phyloP scores from a whole-genome alignment of 176 grass and related monocot species.

The Oryza rufipogon region DNA sequence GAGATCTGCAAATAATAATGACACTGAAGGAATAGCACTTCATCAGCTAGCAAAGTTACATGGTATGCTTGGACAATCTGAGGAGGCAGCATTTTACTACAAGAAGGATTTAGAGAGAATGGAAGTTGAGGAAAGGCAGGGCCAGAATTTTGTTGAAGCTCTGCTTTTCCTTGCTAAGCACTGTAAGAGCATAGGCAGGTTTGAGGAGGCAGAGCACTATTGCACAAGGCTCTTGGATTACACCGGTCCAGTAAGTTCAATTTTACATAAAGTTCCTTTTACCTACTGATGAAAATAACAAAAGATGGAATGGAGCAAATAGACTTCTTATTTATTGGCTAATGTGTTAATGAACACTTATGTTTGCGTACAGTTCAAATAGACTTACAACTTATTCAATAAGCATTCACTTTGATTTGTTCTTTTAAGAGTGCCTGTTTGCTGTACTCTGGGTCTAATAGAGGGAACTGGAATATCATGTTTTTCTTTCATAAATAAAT shows the following conservation, averaged over 20 bases:
- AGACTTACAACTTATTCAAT: constrained; percentile 14
- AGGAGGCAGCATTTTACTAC: constrained; percentile 86
- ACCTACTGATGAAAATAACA: constrained; percentile 21
- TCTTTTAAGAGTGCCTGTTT: constrained; percentile 23
- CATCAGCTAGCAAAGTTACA: constrained; percentile 84
- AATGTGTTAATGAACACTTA: neutral
- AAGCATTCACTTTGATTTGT: constrained; percentile 5
- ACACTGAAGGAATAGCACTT: constrained; percentile 92
- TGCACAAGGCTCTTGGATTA: constrained; percentile 92
- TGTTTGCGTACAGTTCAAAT: constrained; percentile 1
- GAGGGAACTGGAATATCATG: constrained; percentile 23
- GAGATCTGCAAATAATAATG: constrained; percentile 78
- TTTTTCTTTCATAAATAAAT: constrained; percentile 14
- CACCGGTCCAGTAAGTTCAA: constrained; percentile 85
- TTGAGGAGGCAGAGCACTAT: constrained; percentile 85
- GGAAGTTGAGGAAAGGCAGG: constrained; percentile 91
- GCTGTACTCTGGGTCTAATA: constrained; percentile 2
- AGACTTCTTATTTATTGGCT: neutral
- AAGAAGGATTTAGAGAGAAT: constrained; percentile 93
- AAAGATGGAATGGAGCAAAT: constrained; percentile 8
- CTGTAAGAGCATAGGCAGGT: constrained; percentile 68
- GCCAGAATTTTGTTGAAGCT: constrained; percentile 80
- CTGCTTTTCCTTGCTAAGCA: constrained; percentile 90
- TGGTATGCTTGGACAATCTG: constrained; percentile 65
- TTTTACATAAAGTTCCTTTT: constrained; percentile 22